A percentile compares a stretch with the other conserved stretches of the same genome.
phyloP scores from a whole-genome alignment of 192 early-diverging fungal species.

The Rhizophagus prolifer region DNA sequence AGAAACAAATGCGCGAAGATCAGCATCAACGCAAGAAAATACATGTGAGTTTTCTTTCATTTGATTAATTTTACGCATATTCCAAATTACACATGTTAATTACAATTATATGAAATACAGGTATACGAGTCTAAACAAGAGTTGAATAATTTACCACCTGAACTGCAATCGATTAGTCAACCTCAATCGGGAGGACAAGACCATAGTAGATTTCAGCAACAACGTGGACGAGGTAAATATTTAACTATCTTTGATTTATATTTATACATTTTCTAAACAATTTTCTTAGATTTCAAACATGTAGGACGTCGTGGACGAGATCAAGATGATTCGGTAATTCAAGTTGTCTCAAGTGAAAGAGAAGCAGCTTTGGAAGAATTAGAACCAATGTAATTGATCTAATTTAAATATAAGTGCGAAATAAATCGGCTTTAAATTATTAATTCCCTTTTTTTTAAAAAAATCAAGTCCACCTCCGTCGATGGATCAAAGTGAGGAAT shows the following conservation, averaged over 20 bases:
- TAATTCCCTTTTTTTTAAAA: neutral
- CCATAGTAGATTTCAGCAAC: constrained; percentile 13
- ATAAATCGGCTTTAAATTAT: neutral
- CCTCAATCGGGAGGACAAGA: neutral
- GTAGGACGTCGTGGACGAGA: constrained; percentile 32
- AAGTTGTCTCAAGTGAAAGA: constrained; percentile 33
- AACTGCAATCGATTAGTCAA: constrained; percentile 19
- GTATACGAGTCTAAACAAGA: constrained; percentile 29
- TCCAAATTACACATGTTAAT: neutral
- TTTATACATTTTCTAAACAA: neutral
- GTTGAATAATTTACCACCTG: constrained; percentile 12
- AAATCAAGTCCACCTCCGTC: constrained; percentile 18
- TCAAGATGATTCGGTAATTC: constrained; percentile 35
- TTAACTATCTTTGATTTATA: neutral
- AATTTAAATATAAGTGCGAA: neutral
- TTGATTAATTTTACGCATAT: neutral
- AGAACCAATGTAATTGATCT: constrained; percentile 29
- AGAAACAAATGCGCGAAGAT: constrained; percentile 83
- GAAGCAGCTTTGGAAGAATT: constrained; percentile 36
- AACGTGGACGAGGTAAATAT: constrained; percentile 23
- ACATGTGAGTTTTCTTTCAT: constrained; percentile 23
- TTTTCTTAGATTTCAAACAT: neutral
- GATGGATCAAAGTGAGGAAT: constrained; percentile 25
- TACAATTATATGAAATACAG: neutral
- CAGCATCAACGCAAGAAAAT: constrained; percentile 56